Conservation (phyloP, 148 eudicot species). For the Silene conica region DNA sequence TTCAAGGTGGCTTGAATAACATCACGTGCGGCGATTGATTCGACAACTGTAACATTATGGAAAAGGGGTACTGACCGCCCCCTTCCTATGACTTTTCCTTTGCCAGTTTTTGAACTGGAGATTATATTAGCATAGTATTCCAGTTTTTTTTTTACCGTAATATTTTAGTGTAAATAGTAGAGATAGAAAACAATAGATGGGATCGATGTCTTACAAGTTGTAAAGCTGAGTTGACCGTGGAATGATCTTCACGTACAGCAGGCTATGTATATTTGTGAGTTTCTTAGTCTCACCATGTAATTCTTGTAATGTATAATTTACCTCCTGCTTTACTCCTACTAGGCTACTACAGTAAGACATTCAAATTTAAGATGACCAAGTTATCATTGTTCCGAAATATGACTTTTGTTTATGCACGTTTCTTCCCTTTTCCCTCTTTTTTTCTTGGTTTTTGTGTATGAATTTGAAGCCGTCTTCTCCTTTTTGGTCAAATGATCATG, state of each 20-base stretch:
- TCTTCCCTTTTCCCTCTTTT: too few species aligned
- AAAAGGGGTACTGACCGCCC: constrained; percentile 2
- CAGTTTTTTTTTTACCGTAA: constrained; percentile 15
- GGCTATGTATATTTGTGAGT: constrained; percentile 30
- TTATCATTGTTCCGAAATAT: too few species aligned
- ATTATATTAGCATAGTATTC: constrained; percentile 11
- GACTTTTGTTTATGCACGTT: too few species aligned
- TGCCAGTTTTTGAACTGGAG: constrained; percentile 17
- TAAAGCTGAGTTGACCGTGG: constrained; percentile 9
- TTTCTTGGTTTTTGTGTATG: too few species aligned
- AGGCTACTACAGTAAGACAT: neutral
- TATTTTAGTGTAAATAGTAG: constrained; percentile 24
- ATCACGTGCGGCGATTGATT: constrained; percentile 27
- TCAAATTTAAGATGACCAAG: neutral
- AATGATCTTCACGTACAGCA: constrained; percentile 23
- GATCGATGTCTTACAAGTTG: constrained; percentile 17
- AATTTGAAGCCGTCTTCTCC: too few species aligned
- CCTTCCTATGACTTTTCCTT: neutral
- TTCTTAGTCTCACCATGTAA: constrained; percentile 26
- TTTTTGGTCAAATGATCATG: too few species aligned
- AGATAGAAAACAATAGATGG: constrained; percentile 9
- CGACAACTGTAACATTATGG: constrained; percentile 4
- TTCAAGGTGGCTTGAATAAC: constrained; percentile 22
- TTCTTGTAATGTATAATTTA: constrained; percentile 14
- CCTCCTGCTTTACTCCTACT: neutral